Base-by-base conservation (phyloP, 345 rosid genomes). In the Passiflora organensis region DNA sequence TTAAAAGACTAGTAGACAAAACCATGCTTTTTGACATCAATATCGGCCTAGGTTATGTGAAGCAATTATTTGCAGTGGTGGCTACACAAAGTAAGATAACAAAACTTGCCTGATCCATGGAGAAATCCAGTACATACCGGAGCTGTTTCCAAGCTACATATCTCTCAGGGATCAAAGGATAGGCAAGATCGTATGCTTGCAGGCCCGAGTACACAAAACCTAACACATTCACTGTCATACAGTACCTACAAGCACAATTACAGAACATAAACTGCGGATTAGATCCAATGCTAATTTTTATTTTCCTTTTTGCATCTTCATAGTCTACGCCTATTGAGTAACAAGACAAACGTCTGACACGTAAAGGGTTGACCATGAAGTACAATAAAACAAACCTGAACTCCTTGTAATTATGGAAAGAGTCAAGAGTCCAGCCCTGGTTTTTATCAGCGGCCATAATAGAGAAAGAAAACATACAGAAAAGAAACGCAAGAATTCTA, bases 361-460 rank as follows among this genome's bases (percentile, higher is more conserved):
- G 6, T 36, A 6, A 5, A 0, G 6, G 32, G 12, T 12, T 1
- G 8, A 51, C 0, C 6, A 50, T 2, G 24, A 14, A 0, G 23
- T 2, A 19, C 16, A 48, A 24, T 24, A 11, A 16, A 24, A 43
- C 51, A 4, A 59, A 89, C 96, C 96, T 87, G 86, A 87, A 85
- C 67, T 91, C 96, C 69, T 75, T 75, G 89, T 87, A 91, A 11
- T 63, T 66, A 72, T 76, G 62, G 81, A 87, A 87, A 61, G 97
- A 87, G 70, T 91, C 97, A 63, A 75, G 69, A 25, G 96, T 89
- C 96, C 96, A 87, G 43, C 96, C 97, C 60, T 84, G 80, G 66
- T 85, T 72, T 76, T 60, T 80, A 59, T 91, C 97, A 45, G 95
- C 82, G 32, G 84, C 91, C 83, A 91, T 65, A 22, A 91, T 70